Evolutionary conservation across 352 stramenopile genomes (phyloP).

Genomic region (Phytophthora sansomeana): DNA sequence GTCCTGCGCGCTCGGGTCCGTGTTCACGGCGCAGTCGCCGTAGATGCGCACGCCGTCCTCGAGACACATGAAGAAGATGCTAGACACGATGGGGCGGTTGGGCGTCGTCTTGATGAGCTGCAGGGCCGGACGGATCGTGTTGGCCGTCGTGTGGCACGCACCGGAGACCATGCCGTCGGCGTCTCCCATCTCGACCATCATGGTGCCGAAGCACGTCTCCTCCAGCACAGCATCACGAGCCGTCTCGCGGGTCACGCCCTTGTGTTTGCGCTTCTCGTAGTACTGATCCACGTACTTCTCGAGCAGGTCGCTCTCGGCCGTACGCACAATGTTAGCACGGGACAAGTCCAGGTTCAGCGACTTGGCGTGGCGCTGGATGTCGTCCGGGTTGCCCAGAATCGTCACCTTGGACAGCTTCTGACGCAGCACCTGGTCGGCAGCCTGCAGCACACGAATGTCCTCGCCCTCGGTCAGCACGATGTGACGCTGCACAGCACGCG

Average conservation of each 20-base stretch:
- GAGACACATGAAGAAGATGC: conserved; percentile 91
- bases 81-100: conserved; percentile 78
- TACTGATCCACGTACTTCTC: conserved; percentile 68
- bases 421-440: conserved; percentile 75
- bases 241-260: conserved; percentile 69
- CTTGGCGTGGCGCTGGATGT: conserved; percentile 73
- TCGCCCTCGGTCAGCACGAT: conserved; percentile 89
- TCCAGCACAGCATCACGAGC: conserved; percentile 69
- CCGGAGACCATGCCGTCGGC: conserved; percentile 90
- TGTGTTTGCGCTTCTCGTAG: conserved; percentile 87
- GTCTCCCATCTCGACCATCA: conserved; percentile 86
- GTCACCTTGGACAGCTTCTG: conserved; percentile 75
- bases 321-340: conserved; percentile 65
- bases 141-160: conserved; percentile 84
- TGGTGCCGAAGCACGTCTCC: conserved; percentile 86
- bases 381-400: conserved; percentile 81
- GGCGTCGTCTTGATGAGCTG: conserved; percentile 89
- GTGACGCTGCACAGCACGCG: conserved; percentile 69
- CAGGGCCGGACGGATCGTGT: conserved; percentile 89
- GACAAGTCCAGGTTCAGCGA: conserved; percentile 72
- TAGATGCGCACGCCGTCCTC: conserved; percentile 84
- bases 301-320: conserved; percentile 53
- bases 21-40: no score
- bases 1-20: conserved; percentile 72
- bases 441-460: conserved; percentile 83